Evolutionary conservation across 495 filamentous ascomycete genomes (phyloP).

Genomic region (Margaritispora aquatica): DNA sequence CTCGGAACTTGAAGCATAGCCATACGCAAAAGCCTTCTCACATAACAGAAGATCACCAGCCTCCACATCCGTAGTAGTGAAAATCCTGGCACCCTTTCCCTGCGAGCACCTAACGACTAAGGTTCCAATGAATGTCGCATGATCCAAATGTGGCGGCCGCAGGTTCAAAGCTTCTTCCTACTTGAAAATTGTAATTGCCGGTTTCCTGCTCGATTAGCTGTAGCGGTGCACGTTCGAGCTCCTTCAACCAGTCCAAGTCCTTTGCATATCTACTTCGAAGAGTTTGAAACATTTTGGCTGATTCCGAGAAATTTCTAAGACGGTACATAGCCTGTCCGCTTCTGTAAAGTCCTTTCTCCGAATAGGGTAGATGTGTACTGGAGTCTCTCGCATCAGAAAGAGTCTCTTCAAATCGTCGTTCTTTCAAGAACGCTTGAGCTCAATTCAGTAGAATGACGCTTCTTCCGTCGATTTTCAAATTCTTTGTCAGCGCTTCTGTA

Average conservation of each 20-base stretch:
- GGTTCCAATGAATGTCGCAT: slow-evolving; percentile 35
- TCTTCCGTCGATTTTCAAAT: not conserved
- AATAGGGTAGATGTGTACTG: no score
- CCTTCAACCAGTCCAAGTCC: slow-evolving; percentile 25
- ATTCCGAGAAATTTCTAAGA: slow-evolving; percentile 31
- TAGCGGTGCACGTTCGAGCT: slow-evolving; percentile 25
- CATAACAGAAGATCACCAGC: slow-evolving; percentile 48
- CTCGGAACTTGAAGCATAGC: slow-evolving; percentile 15
- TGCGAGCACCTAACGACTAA: slow-evolving; percentile 18
- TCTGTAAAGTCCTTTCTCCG: slow-evolving; percentile 42
- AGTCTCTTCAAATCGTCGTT: slow-evolving; percentile 40
- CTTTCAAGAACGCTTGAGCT: slow-evolving; percentile 38
- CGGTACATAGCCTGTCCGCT: slow-evolving; percentile 40
- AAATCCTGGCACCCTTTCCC: slow-evolving; percentile 35
- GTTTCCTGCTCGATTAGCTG: slow-evolving; percentile 30
- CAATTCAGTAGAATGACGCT: slow-evolving; percentile 33
- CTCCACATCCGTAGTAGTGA: slow-evolving; percentile 40
- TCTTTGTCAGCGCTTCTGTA: not conserved
- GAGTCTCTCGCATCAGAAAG: slow-evolving; percentile 39
- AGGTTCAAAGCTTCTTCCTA: slow-evolving; percentile 23
- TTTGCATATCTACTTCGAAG: slow-evolving; percentile 15
- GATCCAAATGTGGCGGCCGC: slow-evolving; percentile 37
- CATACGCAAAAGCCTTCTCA: slow-evolving; percentile 41
- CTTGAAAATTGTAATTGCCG: slow-evolving; percentile 39
- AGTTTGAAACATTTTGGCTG: slow-evolving; percentile 15